A percentile compares a stretch with the other conserved stretches of the same genome.
phyloP scores from a whole-genome alignment of 2,329 filamentous ascomycete genomes.

The Dactylonectria macrodidyma region DNA sequence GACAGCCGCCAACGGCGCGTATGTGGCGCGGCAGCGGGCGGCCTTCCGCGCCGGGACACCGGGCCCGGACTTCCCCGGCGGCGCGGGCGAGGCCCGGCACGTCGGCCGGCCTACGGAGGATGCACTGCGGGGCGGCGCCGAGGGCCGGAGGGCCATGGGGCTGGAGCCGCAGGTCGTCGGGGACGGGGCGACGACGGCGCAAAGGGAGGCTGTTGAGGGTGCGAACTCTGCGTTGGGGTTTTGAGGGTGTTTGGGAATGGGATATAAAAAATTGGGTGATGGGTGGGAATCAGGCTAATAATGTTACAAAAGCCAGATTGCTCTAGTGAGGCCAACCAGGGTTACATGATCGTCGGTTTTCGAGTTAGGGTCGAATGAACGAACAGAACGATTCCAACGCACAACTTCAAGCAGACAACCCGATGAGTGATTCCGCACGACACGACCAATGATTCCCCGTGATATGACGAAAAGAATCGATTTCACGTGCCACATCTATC shows the following conservation, averaged over 20 bases:
- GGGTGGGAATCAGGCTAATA: not conserved
- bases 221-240: conserved; percentile 65
- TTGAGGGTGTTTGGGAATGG: conserved; percentile 24
- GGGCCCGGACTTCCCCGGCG: conserved; percentile 80
- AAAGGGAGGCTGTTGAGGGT: conserved; percentile 53
- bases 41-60: conserved; percentile 79
- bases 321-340: not conserved
- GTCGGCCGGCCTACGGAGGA: conserved; percentile 61
- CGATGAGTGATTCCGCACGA: too few species aligned
- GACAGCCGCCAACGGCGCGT: conserved; percentile 81
- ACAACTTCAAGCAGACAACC: too few species aligned
- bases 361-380: too few species aligned
- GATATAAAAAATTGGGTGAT: not conserved
- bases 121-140: conserved; percentile 50
- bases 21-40: conserved; percentile 79
- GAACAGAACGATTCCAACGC: too few species aligned
- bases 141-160: conserved; percentile 62
- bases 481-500: too few species aligned
- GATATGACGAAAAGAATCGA: too few species aligned
- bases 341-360: too few species aligned
- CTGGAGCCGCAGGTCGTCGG: conserved; percentile 55
- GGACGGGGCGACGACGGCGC: conserved; percentile 51
- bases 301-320: too few species aligned
- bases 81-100: conserved; percentile 75
- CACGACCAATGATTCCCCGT: too few species aligned